phyloP scores from a whole-genome alignment of 2,329 filamentous ascomycete species.

The Penicillium expansum region DNA sequence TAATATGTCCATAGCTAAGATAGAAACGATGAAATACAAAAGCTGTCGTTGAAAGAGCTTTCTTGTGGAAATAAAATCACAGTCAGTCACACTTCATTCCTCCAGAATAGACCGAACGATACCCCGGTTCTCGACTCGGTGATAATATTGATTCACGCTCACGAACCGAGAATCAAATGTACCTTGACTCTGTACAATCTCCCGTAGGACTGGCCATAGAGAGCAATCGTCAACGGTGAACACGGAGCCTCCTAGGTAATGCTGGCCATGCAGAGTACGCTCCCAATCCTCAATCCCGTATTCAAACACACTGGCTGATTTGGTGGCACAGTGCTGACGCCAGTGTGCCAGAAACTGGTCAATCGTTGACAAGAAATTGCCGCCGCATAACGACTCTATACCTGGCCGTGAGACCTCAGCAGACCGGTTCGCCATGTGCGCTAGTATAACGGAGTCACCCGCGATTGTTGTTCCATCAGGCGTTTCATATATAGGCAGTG shows the following conservation, averaged over 20 bases:
- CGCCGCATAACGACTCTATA: slow-evolving; percentile 29
- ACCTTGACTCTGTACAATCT: slow-evolving; percentile 33
- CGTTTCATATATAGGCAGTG: slow-evolving; percentile 28
- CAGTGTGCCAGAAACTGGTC: slow-evolving; percentile 31
- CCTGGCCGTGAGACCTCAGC: slow-evolving; percentile 26
- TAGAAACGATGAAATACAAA: slow-evolving; percentile 2
- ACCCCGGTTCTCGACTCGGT: slow-evolving; percentile 38
- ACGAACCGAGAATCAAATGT: slow-evolving; percentile 29
- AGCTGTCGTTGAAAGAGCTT: neutral
- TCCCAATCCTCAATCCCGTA: slow-evolving; percentile 35
- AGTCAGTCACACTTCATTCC: slow-evolving; percentile 4
- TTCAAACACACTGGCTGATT: slow-evolving; percentile 9
- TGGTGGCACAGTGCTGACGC: slow-evolving; percentile 24
- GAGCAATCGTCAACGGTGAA: slow-evolving; percentile 45
- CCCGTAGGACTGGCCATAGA: slow-evolving; percentile 44
- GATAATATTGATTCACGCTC: slow-evolving; percentile 38
- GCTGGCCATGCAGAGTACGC: slow-evolving; percentile 25
- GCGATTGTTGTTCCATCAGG: slow-evolving; percentile 28
- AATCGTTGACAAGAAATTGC: slow-evolving; percentile 28
- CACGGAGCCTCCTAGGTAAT: slow-evolving; percentile 36
- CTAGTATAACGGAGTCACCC: slow-evolving; percentile 35
- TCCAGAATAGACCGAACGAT: slow-evolving; percentile 37
- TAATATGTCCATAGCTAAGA: slow-evolving; percentile 15
- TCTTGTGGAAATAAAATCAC: neutral
- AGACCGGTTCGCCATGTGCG: slow-evolving; percentile 27